Base-by-base conservation (phyloP, 2,329 filamentous ascomycete genomes). In the Sphaerulina vaccinii region DNA sequence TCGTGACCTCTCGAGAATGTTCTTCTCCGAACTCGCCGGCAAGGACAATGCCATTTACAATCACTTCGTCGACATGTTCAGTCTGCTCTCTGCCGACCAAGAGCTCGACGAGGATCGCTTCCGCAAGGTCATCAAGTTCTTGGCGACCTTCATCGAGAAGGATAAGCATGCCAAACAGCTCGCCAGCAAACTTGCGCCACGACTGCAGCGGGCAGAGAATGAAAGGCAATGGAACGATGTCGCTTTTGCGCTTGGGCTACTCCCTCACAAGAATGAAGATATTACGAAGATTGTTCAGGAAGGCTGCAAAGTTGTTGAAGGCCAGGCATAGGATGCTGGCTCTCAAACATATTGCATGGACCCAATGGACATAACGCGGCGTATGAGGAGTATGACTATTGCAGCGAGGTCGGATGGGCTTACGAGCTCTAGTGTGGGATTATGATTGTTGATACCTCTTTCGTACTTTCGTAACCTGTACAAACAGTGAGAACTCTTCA, bases 1-100 rank as follows among this genome's bases (percentile, higher is more conserved):
- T 57, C 88, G 91, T 0, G 93, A 99, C 67, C 80, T 99, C 66
- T 89, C 90, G 11, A 81, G 90, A 53, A 97, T 97, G 92, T 99
- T 99, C 82, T 99, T 99, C 72, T 92, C 90, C 0, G 93, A 99
- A 72, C 80, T 99, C 49, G 90, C 91, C 56, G 96, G 90, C 62
- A 99, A 99, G 76, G 93, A 99, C 70, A 99, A 99, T 67, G 93
- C 93, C 2, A 90, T 99, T 2, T 99, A 99, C 72, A 99, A 99
- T 70, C 92, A 99, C 74, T 99, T 99, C 72, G 90, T 99, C 22
- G 93, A 99, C 68, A 97, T 99, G 89, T 99, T 99, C 72, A 92
- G 88, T 66, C 75, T 97, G 59, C 77, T 99, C 40, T 93, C 88
- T 52, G 87, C 90, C 0, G 92, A 95, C 62, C 81, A 82, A 47